phyloP scores from a whole-genome alignment of 352 stramenopile genomes.

The Lagenidium giganteum region DNA sequence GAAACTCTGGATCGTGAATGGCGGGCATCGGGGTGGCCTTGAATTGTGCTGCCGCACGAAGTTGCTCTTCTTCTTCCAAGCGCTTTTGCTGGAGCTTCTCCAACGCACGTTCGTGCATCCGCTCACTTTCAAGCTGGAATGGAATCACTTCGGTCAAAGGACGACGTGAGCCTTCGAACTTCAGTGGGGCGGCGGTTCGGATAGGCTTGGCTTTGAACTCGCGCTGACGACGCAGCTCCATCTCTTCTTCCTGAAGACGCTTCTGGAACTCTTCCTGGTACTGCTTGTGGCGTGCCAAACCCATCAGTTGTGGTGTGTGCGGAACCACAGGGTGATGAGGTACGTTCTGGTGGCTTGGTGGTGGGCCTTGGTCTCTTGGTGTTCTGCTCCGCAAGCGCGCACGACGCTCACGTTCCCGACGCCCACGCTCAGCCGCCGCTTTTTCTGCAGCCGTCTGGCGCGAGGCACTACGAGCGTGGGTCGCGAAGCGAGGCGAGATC shows the following conservation, averaged over 20 bases:
- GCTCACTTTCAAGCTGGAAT: slow-evolving; percentile 53
- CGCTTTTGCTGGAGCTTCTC: slow-evolving; percentile 52
- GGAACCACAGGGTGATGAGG: slow-evolving; percentile 33
- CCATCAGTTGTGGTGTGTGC: slow-evolving; percentile 51
- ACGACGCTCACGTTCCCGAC: slow-evolving; percentile 31
- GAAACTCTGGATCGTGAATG: slow-evolving; percentile 48
- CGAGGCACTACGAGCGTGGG: slow-evolving; percentile 21
- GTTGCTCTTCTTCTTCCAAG: slow-evolving; percentile 48
- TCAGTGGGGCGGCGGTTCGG: slow-evolving; percentile 38
- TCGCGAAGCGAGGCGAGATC: slow-evolving; percentile 21
- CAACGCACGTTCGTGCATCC: slow-evolving; percentile 47
- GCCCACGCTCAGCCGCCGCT: slow-evolving; percentile 17
- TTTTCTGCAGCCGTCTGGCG: no score
- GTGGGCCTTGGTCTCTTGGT: slow-evolving; percentile 5
- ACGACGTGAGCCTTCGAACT: slow-evolving; percentile 63
- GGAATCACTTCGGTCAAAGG: slow-evolving; percentile 64
- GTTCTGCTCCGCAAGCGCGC: slow-evolving; percentile 30
- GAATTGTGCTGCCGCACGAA: slow-evolving; percentile 39
- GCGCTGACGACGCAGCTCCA: slow-evolving; percentile 38
- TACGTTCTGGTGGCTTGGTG: neutral
- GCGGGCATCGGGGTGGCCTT: slow-evolving; percentile 65
- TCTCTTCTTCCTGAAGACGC: slow-evolving; percentile 39
- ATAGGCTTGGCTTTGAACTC: slow-evolving; percentile 76
- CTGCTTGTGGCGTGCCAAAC: slow-evolving; percentile 45
- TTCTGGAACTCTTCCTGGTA: slow-evolving; percentile 60